These are phyloP conservation scores for Phytophthora idaei DNA, from an alignment of 352 stramenopile species.

Conservation along the genomic window DNA sequence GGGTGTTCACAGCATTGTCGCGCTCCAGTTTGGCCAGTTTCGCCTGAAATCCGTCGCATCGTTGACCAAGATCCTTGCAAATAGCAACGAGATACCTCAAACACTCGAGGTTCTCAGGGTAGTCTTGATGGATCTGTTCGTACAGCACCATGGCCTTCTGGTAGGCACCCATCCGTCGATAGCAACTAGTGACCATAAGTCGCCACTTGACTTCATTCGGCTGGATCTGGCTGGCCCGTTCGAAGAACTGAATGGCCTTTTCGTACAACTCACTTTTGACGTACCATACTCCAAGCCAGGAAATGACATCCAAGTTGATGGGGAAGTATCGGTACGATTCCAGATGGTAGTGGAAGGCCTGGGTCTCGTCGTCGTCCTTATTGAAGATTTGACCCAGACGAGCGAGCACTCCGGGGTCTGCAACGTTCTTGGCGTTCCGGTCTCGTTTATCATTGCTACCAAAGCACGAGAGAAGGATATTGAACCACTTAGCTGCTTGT, in stretches of 20 bases:
- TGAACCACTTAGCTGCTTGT: slow-evolving; percentile 93
- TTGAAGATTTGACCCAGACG: slow-evolving; percentile 95
- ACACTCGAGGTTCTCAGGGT: slow-evolving; percentile 95
- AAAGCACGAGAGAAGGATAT: slow-evolving; percentile 94
- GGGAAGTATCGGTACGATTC: slow-evolving; percentile 96
- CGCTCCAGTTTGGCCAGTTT: slow-evolving; percentile 93
- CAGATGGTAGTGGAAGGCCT: slow-evolving; percentile 96
- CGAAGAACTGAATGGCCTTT: slow-evolving; percentile 96
- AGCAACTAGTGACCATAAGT: slow-evolving; percentile 97
- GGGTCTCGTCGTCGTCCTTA: slow-evolving; percentile 93
- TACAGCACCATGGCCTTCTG: slow-evolving; percentile 94
- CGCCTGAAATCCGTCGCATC: slow-evolving; percentile 92
- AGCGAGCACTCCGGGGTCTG: slow-evolving; percentile 79
- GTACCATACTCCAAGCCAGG: slow-evolving; percentile 96
- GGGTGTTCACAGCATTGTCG: slow-evolving; percentile 47
- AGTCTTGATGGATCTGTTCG: slow-evolving; percentile 94
- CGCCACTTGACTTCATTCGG: slow-evolving; percentile 96
- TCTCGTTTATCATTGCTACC: slow-evolving; percentile 75
- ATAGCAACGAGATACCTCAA: slow-evolving; percentile 92
- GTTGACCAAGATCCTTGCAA: slow-evolving; percentile 93
- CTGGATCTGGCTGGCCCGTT: slow-evolving; percentile 94
- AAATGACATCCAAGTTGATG: slow-evolving; percentile 96
- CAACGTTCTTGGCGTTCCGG: slow-evolving; percentile 67
- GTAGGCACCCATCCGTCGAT: slow-evolving; percentile 94
- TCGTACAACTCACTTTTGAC: slow-evolving; percentile 97